A percentile compares a stretch with the other conserved stretches of the same genome.
Evolutionary conservation across 164 flowering plant species (phyloP).

Genomic region (Sedum album): DNA sequence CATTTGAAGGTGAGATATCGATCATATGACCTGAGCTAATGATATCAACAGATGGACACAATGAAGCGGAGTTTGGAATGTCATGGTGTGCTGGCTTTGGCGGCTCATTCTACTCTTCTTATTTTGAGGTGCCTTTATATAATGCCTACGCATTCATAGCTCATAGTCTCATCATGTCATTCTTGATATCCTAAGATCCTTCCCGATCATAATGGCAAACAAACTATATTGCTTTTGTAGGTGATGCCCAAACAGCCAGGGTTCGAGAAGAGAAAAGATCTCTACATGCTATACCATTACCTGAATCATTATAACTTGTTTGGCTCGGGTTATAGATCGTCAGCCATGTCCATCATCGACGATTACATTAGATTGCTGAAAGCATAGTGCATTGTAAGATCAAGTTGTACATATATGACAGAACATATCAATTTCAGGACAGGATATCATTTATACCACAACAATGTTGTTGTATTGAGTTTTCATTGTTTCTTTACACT

Average conservation of each 20-base stretch:
- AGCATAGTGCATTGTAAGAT: slow-evolving; percentile 30
- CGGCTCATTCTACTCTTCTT: slow-evolving; percentile 70
- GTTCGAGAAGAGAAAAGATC: slow-evolving; percentile 73
- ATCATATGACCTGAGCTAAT: background rate
- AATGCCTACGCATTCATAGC: background rate
- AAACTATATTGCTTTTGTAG: slow-evolving; percentile 24
- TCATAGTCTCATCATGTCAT: background rate
- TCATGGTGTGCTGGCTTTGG: slow-evolving; percentile 99
- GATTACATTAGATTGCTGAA: slow-evolving; percentile 58
- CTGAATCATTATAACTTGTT: slow-evolving; percentile 91
- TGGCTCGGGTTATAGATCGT: slow-evolving; percentile 88
- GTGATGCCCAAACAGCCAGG: slow-evolving; percentile 97
- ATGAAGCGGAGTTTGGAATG: slow-evolving; percentile 98
- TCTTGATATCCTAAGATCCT: background rate
- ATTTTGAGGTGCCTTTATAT: slow-evolving; percentile 68
- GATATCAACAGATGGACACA: slow-evolving; percentile 68
- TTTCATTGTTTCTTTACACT: too few relatives aligned
- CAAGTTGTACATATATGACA: too few relatives aligned
- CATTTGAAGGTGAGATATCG: background rate
- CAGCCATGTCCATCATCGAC: slow-evolving; percentile 89
- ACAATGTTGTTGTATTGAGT: too few relatives aligned
- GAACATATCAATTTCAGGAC: too few relatives aligned
- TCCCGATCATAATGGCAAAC: background rate
- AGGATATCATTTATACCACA: too few relatives aligned
- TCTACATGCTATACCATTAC: slow-evolving; percentile 86